Evolutionary conservation across 1,284 basidiomycete genomes (phyloP).

Genomic region (Tremellales sp.): DNA sequence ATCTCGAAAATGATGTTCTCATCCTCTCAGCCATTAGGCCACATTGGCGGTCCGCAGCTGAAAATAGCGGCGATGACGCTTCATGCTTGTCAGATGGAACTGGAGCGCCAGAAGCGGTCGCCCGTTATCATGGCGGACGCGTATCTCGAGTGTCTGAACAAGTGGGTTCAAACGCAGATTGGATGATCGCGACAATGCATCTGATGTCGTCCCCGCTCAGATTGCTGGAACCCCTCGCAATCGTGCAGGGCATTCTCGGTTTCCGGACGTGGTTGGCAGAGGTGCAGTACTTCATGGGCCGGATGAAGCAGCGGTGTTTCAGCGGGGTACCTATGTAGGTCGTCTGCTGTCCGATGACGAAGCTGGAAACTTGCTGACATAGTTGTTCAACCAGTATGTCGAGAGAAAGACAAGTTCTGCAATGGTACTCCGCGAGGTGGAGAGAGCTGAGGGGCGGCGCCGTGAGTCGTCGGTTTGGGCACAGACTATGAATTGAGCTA

Average conservation of each 20-base stretch:
- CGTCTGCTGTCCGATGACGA: neutral
- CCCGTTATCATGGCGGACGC: slow-evolving; percentile 24
- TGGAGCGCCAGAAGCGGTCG: slow-evolving; percentile 29
- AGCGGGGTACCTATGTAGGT: slow-evolving; percentile 32
- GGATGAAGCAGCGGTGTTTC: slow-evolving; percentile 35
- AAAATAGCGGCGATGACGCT: slow-evolving; percentile 34
- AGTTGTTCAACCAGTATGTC: slow-evolving; percentile 17
- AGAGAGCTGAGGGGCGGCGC: slow-evolving; percentile 36
- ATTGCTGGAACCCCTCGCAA: slow-evolving; percentile 32
- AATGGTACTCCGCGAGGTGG: slow-evolving; percentile 37
- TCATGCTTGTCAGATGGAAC: slow-evolving; percentile 27
- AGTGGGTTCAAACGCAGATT: slow-evolving; percentile 17
- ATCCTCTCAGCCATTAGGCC: slow-evolving; percentile 33
- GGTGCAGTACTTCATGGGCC: slow-evolving; percentile 32
- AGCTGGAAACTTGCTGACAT: neutral
- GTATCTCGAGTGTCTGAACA: slow-evolving; percentile 35
- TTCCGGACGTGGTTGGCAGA: slow-evolving; percentile 33
- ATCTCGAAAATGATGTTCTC: slow-evolving; percentile 31
- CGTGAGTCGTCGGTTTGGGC: slow-evolving; percentile 14
- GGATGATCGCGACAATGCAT: neutral
- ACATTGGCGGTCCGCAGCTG: slow-evolving; percentile 26
- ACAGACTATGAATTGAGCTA: neutral
- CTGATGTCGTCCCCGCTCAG: slow-evolving; percentile 13
- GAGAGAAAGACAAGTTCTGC: slow-evolving; percentile 32
- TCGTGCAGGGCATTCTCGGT: slow-evolving; percentile 31